These are phyloP conservation scores for Gynostemma pentaphyllum DNA, from an alignment of 306 rosid genomes.

Conservation along the genomic window DNA sequence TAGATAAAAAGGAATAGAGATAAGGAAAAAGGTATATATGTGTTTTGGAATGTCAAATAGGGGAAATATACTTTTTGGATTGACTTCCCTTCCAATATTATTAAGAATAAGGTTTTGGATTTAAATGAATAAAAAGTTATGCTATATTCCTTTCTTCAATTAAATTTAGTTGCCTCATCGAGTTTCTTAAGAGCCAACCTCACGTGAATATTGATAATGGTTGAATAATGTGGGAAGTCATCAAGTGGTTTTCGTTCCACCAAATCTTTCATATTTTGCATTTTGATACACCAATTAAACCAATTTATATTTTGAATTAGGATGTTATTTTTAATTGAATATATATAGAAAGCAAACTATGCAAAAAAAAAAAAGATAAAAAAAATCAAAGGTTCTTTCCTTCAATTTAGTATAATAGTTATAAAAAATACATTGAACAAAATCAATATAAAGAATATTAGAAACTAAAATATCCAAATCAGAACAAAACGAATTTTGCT, in stretches of 20 bases:
- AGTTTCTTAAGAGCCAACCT: neutral
- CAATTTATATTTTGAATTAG: no score
- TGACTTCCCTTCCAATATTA: neutral
- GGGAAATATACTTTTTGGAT: neutral
- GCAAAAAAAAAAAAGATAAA: no score
- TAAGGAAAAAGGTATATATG: neutral
- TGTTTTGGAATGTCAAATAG: constrained; percentile 2
- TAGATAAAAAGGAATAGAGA: neutral
- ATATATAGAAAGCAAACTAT: no score
- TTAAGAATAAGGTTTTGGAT: neutral
- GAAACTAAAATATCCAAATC: no score
- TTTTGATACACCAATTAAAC: neutral
- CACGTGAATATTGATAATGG: neutral
- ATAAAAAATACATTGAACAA: no score
- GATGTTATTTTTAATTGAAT: no score
- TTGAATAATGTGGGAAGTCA: neutral
- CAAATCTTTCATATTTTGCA: neutral
- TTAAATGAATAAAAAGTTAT: neutral
- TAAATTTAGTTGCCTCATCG: neutral
- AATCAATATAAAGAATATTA: no score
- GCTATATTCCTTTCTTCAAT: neutral
- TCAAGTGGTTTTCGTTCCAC: neutral
- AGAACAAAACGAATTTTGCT: no score
- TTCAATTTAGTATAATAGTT: no score
- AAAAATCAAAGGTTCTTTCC: no score